A percentile compares a stretch with the other conserved stretches of the same genome.
Evolutionary conservation across 768 basidiomycete genomes (phyloP).

Genomic region (Bullera alba): DNA sequence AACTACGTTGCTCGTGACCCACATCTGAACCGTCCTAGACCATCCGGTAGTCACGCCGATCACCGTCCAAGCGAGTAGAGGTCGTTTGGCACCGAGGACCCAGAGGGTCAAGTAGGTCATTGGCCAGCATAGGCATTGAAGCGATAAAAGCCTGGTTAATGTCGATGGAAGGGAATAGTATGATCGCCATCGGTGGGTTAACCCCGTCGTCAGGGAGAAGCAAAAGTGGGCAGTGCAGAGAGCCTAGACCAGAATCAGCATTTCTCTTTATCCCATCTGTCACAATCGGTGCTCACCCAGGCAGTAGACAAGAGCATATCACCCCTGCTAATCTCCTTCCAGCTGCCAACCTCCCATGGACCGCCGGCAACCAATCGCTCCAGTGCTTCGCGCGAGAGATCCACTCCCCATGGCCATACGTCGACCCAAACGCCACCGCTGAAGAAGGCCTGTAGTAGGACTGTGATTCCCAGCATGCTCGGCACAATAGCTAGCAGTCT

Average conservation of each 20-base stretch:
- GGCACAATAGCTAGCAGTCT: conserved; percentile 41
- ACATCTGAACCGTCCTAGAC: conserved; percentile 63
- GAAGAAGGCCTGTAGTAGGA: conserved; percentile 18
- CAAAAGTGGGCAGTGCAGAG: conserved; percentile 84
- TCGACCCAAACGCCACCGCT: conserved; percentile 24
- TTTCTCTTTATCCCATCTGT: not conserved
- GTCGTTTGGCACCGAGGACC: conserved; percentile 63
- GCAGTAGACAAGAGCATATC: conserved; percentile 35
- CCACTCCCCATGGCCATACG: conserved; percentile 36
- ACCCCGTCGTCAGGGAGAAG: conserved; percentile 75
- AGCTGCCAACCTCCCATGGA: conserved; percentile 10
- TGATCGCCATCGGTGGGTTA: conserved; percentile 78
- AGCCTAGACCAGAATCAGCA: conserved; percentile 50
- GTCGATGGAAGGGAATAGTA: conserved; percentile 86
- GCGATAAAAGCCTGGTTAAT: conserved; percentile 79
- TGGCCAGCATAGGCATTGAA: conserved; percentile 96
- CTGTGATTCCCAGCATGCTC: conserved; percentile 24
- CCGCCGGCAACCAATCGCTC: conserved; percentile 20
- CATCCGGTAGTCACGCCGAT: conserved; percentile 83
- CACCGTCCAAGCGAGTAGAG: conserved; percentile 80
- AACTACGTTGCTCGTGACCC: conserved; percentile 84
- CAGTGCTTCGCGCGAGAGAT: conserved; percentile 26
- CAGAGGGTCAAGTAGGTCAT: conserved; percentile 78
- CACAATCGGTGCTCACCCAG: conserved; percentile 32
- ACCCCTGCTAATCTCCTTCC: conserved; percentile 11